These are phyloP conservation scores for Ceratobasidium sp. DNA, from an alignment of 1,284 basidiomycete species.

Conservation along the genomic window DNA sequence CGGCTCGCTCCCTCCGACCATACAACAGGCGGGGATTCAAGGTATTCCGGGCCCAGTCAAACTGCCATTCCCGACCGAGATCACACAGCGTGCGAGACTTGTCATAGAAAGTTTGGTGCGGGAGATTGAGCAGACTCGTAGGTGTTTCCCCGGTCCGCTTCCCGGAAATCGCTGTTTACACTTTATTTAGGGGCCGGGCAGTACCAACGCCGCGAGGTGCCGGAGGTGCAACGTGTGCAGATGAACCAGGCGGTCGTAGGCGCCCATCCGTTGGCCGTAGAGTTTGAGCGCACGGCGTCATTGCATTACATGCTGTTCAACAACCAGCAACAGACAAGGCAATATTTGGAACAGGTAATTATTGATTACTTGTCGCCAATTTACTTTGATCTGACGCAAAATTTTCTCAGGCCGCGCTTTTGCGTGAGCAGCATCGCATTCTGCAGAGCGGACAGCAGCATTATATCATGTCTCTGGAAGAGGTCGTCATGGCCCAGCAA, in stretches of 20 bases:
- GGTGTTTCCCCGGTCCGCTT: constrained; percentile 5
- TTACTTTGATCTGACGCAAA: constrained; percentile 18
- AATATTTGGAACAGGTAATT: constrained; percentile 31
- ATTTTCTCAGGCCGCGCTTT: constrained; percentile 27
- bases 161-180: background rate
- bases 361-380: background rate
- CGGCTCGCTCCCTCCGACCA: constrained; percentile 24
- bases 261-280: constrained; percentile 21
- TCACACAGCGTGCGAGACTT: constrained; percentile 18
- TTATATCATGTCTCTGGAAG: constrained; percentile 33
- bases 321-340: constrained; percentile 24
- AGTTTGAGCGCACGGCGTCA: constrained; percentile 36
- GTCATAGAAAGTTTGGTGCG: constrained; percentile 22
- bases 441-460: constrained; percentile 28
- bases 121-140: constrained; percentile 35
- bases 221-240: constrained; percentile 29
- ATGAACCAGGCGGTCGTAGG: constrained; percentile 24
- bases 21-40: constrained; percentile 7
- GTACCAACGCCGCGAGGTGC: constrained; percentile 19
- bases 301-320: constrained; percentile 28
- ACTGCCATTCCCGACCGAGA: constrained; percentile 15
- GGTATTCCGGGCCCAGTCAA: constrained; percentile 7
- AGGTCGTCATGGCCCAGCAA: constrained; percentile 9
- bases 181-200: constrained; percentile 8
- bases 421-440: constrained; percentile 38